Evolutionary conservation across 2,329 filamentous ascomycete genomes (phyloP).

Genomic region (Penicillium sp.): DNA sequence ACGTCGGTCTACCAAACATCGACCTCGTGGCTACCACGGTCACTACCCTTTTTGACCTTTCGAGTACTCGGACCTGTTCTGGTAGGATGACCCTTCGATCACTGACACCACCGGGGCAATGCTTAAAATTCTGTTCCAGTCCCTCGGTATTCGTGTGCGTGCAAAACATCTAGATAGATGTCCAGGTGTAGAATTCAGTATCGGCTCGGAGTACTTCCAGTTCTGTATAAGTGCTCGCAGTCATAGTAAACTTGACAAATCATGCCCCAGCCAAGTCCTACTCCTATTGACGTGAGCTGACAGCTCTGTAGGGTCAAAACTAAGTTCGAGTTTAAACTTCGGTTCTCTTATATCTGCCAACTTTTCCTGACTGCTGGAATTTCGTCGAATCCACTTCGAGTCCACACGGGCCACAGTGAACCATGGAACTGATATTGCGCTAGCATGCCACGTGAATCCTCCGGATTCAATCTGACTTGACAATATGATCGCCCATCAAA

Average conservation of each 20-base stretch:
- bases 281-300: not conserved
- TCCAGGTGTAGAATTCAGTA: not conserved
- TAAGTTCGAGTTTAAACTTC: conserved; percentile 1
- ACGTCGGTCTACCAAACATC: conserved; percentile 7
- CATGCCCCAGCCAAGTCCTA: not conserved
- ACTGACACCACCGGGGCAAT: too few relatives aligned
- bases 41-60: not conserved
- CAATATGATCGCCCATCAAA: conserved; percentile 12
- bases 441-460: conserved; percentile 18
- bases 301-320: conserved; percentile 1
- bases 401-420: not conserved
- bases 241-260: not conserved
- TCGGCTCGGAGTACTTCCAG: not conserved
- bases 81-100: not conserved
- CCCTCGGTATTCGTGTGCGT: too few relatives aligned
- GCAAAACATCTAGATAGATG: not conserved
- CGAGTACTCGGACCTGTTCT: not conserved
- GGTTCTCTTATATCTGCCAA: not conserved
- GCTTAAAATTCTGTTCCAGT: too few relatives aligned
- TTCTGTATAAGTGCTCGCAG: not conserved
- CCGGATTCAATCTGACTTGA: conserved; percentile 1
- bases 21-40: not conserved
- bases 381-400: not conserved
- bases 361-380: not conserved
- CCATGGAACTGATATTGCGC: not conserved